Conservation (phyloP, 2,329 filamentous ascomycete genomes). For the Colletotrichum camelliae region DNA sequence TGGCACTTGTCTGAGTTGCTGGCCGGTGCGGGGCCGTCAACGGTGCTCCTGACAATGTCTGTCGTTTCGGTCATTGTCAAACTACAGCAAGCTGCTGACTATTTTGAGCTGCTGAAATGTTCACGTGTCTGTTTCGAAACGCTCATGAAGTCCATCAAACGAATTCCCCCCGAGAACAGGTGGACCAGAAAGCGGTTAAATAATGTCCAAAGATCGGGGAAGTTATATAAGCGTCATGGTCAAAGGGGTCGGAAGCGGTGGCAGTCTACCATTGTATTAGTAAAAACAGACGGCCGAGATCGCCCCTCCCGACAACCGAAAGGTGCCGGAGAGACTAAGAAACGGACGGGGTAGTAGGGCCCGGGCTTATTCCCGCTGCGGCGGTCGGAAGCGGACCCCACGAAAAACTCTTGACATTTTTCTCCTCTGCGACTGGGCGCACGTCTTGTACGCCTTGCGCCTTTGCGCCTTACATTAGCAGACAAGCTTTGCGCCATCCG, state of each 20-base stretch:
- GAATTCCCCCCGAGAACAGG: background rate
- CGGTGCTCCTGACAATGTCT: background rate
- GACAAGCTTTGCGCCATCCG: background rate
- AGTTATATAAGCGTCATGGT: background rate
- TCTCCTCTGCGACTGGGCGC: background rate
- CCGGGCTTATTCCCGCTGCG: conserved; percentile 3
- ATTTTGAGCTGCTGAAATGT: background rate
- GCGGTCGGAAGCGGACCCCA: conserved; percentile 1
- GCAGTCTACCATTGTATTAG: background rate
- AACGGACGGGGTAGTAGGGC: background rate
- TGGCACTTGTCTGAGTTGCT: background rate
- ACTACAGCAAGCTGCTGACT: background rate
- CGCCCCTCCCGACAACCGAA: background rate
- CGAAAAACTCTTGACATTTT: background rate
- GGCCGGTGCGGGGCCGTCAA: background rate
- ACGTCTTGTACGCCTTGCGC: background rate
- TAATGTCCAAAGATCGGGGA: background rate
- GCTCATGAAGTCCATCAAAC: background rate
- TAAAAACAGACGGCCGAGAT: conserved; percentile 1
- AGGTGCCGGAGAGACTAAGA: background rate
- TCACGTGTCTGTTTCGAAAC: background rate
- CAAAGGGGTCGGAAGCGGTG: background rate
- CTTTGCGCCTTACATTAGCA: background rate
- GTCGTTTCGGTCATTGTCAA: background rate
- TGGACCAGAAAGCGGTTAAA: background rate